Evolutionary conservation across 257 asterid genomes (phyloP), one percentile per base, ranked within the genome.

Genomic region (Solanum etuberosum): DNA sequence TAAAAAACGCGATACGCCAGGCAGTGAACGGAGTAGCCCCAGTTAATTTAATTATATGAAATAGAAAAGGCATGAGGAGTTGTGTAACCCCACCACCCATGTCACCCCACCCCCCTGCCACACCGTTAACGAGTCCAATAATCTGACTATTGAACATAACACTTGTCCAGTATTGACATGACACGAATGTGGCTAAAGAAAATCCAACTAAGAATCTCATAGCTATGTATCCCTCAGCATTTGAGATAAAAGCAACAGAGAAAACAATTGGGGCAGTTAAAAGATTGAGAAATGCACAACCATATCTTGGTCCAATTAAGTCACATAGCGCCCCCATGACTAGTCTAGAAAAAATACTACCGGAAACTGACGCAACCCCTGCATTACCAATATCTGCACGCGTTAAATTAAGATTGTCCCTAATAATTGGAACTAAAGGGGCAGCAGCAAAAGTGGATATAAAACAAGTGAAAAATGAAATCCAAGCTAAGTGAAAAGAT

Each of bases 371-470:
- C 9, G 93, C 93, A 7, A 93, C 95, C 16, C 96, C 97, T 2
- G 96, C 97, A 14, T 93, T 93, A 25, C 97, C 97, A 15, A 94
- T 89, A 88, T 94, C 97, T 11, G 70, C 80, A 51, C 90, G 90
- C 14, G 87, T 91, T 25, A 94, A 87, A 82, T 92, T 88, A 23
- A 94, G 85, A 25, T 91, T 94, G 88, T 94, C 97, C 35, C 95
- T 90, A 46, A 94, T 94, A 83, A 94, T 91, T 4, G 97, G 97
- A 46, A 94, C 94, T 5, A 94, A 89, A 3, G 96, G 97, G 0
- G 97, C 97, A 0, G 95, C 96, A 0, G 96, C 96, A 54, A 94
- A 94, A 14, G 97, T 93, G 11, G 97, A 93, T 2, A 93, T 90
- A 86, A 94, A 93, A 43, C 96, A 93, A 18, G 94, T 91, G 92